Percentiles rank a stretch among this genome's conserved stretches.
phyloP scores from a whole-genome alignment of 371 early-diverging fungal species.

The Circinella minor region DNA sequence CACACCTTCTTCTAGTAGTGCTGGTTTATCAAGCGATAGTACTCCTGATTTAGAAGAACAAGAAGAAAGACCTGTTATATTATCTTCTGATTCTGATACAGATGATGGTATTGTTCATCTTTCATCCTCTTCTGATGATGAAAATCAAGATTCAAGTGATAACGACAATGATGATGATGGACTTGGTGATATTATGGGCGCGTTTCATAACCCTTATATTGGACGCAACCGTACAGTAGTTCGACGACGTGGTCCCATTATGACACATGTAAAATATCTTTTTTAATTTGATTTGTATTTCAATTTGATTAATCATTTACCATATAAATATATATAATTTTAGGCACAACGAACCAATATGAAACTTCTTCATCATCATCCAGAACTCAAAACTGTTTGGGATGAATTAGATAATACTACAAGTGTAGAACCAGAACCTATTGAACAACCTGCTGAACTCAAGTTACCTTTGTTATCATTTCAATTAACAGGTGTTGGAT shows the following conservation, averaged over 20 bases:
- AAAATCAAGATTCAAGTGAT: neutral
- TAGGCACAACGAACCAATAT: conserved; percentile 27
- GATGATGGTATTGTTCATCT: neutral
- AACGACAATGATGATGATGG: conserved; percentile 7
- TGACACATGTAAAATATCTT: neutral
- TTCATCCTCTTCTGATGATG: neutral
- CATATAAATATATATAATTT: too few species aligned
- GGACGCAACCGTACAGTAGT: neutral
- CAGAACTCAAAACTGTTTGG: conserved; percentile 74
- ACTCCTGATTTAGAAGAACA: neutral
- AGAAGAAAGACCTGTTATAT: neutral
- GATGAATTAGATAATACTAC: conserved; percentile 57
- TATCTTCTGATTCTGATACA: neutral
- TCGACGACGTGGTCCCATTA: neutral
- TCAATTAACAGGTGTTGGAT: conserved; percentile 85
- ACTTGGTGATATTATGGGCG: neutral
- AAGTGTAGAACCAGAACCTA: conserved; percentile 33
- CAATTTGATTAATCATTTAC: neutral
- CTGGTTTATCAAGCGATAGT: neutral
- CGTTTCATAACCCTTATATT: neutral
- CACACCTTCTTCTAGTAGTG: neutral
- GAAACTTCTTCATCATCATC: conserved; percentile 53
- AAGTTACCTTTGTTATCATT: conserved; percentile 86
- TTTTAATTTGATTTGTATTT: too few species aligned
- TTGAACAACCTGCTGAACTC: conserved; percentile 74